Evolutionary conservation across 2,329 filamentous ascomycete genomes (phyloP).

Genomic region (Ophiostoma pallidulum): DNA sequence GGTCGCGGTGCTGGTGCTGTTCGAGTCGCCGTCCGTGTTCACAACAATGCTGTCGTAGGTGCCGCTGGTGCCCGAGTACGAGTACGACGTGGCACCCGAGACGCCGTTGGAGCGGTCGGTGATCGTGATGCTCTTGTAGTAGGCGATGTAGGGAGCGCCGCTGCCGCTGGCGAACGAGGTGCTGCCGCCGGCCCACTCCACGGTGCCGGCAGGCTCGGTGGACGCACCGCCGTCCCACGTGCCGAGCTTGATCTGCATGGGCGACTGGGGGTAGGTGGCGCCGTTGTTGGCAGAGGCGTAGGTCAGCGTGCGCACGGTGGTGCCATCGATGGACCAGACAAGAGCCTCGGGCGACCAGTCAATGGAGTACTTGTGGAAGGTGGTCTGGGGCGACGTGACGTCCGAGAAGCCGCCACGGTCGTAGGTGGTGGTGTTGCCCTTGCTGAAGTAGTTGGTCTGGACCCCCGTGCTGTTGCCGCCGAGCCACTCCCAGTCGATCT

Average conservation of each 20-base stretch:
- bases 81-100: conserved; percentile 41
- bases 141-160: conserved; percentile 41
- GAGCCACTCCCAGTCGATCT: conserved; percentile 96
- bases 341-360: conserved; percentile 55
- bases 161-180: conserved; percentile 41
- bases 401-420: conserved; percentile 57
- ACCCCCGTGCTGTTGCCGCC: conserved; percentile 65
- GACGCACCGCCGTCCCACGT: conserved; percentile 44
- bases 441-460: conserved; percentile 80
- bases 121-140: conserved; percentile 48
- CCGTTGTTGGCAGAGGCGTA: conserved; percentile 41
- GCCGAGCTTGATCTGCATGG: conserved; percentile 56
- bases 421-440: conserved; percentile 61
- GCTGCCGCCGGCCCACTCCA: conserved; percentile 57
- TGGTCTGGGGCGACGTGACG: conserved; percentile 42
- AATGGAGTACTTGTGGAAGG: conserved; percentile 56
- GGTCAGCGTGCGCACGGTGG: conserved; percentile 35
- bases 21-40: conserved; percentile 25
- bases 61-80: conserved; percentile 41
- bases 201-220: conserved; percentile 44
- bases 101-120: conserved; percentile 45
- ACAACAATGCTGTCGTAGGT: conserved; percentile 43
- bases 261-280: conserved; percentile 57
- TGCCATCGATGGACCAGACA: conserved; percentile 50
- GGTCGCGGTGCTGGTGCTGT: conserved; percentile 16